phyloP scores from a whole-genome alignment of 2,329 filamentous ascomycete genomes.

The Clarireedia homoeocarpa region DNA sequence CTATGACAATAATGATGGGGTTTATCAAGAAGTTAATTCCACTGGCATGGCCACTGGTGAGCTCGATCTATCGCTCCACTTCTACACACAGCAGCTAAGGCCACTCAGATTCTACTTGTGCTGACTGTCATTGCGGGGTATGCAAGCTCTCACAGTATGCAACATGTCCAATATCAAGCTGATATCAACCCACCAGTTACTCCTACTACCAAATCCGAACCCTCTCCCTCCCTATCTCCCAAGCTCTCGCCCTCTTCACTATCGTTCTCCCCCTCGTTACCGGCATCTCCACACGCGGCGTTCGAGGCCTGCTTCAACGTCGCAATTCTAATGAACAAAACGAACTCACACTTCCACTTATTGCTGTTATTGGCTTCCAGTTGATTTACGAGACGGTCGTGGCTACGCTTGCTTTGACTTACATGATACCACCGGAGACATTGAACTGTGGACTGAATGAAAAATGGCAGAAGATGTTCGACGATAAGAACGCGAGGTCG shows the following conservation, averaged over 20 bases:
- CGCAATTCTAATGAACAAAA: conserved; percentile 18
- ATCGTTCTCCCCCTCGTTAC: conserved; percentile 26
- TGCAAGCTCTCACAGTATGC: not conserved
- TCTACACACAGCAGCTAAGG: conserved; percentile 8
- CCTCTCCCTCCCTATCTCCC: conserved; percentile 26
- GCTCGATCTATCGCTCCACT: not conserved
- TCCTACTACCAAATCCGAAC: conserved; percentile 23
- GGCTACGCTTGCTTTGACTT: conserved; percentile 25
- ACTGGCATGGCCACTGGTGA: conserved; percentile 18
- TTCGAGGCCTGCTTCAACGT: conserved; percentile 17
- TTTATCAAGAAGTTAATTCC: conserved; percentile 8
- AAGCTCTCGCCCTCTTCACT: conserved; percentile 24
- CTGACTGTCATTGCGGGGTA: conserved; percentile 26
- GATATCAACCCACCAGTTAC: conserved; percentile 16
- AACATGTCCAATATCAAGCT: no score
- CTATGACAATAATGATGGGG: no score
- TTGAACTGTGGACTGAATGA: conserved; percentile 46
- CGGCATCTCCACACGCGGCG: conserved; percentile 22
- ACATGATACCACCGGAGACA: conserved; percentile 23
- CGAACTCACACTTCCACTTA: conserved; percentile 23
- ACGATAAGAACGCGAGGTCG: conserved; percentile 38
- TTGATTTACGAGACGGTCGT: conserved; percentile 28
- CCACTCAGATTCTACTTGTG: conserved; percentile 17
- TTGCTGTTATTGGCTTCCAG: conserved; percentile 26
- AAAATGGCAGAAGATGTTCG: conserved; percentile 48